Conservation (phyloP, 495 filamentous ascomycete species). For the Hyaloscypha bicolor region DNA sequence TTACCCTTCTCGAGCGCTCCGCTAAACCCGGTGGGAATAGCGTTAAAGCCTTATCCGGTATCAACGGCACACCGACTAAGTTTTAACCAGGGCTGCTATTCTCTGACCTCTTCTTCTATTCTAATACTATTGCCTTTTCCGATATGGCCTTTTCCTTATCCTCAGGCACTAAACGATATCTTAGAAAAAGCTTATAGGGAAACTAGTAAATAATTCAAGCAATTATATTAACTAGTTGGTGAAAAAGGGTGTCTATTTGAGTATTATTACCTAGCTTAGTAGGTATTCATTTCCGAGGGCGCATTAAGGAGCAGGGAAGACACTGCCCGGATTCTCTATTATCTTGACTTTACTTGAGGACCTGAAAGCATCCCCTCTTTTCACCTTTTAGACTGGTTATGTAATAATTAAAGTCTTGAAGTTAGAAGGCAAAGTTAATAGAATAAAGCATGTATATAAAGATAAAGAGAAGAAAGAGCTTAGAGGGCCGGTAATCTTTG, state of each 20-base stretch:
- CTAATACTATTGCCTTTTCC: constrained; percentile 56
- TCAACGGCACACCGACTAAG: constrained; percentile 58
- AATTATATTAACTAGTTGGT: constrained; percentile 54
- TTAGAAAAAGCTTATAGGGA: constrained; percentile 44
- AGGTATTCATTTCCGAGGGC: constrained; percentile 57
- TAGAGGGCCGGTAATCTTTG: constrained; percentile 56
- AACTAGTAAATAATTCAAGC: constrained; percentile 42
- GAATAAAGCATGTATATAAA: constrained; percentile 32
- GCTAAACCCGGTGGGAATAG: constrained; percentile 61
- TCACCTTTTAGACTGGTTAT: constrained; percentile 46
- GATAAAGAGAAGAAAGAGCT: constrained; percentile 24
- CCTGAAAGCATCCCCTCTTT: constrained; percentile 44
- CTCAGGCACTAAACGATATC: constrained; percentile 30
- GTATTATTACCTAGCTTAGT: constrained; percentile 53
- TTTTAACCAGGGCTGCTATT: constrained; percentile 42
- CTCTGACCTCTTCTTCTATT: constrained; percentile 46
- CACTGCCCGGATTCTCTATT: constrained; percentile 56
- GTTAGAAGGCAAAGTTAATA: constrained; percentile 22
- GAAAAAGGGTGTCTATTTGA: constrained; percentile 55
- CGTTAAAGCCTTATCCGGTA: constrained; percentile 65
- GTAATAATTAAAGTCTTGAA: constrained; percentile 49
- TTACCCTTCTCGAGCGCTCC: constrained; percentile 55
- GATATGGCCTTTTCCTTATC: constrained; percentile 1
- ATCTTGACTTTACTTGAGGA: constrained; percentile 49
- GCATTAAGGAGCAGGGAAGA: constrained; percentile 51